Evolutionary conservation across 768 basidiomycete species (phyloP).

Genomic region (Termitomyces sp.): DNA sequence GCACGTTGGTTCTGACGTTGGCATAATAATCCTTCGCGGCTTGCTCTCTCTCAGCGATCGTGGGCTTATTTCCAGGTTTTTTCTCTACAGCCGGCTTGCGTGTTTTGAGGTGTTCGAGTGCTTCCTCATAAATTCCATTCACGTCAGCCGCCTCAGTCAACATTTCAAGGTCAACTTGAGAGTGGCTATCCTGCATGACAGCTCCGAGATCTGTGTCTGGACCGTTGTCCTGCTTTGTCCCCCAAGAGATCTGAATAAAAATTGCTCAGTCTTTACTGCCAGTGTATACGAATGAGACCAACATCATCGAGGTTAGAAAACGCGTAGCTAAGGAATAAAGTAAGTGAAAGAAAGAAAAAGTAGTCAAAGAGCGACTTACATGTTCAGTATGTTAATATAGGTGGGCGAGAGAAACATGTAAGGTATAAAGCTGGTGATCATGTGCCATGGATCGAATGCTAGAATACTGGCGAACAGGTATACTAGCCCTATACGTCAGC

Average conservation of each 20-base stretch:
- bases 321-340: slow-evolving; percentile 53
- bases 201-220: slow-evolving; percentile 76
- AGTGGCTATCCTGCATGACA: slow-evolving; percentile 73
- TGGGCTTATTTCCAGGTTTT: slow-evolving; percentile 21
- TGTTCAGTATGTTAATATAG: slow-evolving; percentile 71
- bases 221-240: slow-evolving; percentile 85
- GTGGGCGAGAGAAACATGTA: slow-evolving; percentile 85
- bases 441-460: slow-evolving; percentile 94
- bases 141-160: slow-evolving; percentile 76
- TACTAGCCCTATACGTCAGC: slow-evolving; percentile 32
- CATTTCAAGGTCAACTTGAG: slow-evolving; percentile 85
- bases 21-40: slow-evolving; percentile 85
- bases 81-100: slow-evolving; percentile 35
- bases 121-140: slow-evolving; percentile 80
- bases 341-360: not conserved
- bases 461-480: slow-evolving; percentile 74
- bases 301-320: slow-evolving; percentile 86
- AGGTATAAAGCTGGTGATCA: slow-evolving; percentile 85
- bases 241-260: slow-evolving; percentile 73
- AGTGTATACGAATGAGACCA: slow-evolving; percentile 16
- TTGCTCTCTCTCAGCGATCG: slow-evolving; percentile 60
- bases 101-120: slow-evolving; percentile 64
- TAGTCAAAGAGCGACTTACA: slow-evolving; percentile 40
- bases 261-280: not conserved
- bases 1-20: slow-evolving; percentile 74